Conservation (phyloP, 345 rosid species). For the Linum usitatissimum region DNA sequence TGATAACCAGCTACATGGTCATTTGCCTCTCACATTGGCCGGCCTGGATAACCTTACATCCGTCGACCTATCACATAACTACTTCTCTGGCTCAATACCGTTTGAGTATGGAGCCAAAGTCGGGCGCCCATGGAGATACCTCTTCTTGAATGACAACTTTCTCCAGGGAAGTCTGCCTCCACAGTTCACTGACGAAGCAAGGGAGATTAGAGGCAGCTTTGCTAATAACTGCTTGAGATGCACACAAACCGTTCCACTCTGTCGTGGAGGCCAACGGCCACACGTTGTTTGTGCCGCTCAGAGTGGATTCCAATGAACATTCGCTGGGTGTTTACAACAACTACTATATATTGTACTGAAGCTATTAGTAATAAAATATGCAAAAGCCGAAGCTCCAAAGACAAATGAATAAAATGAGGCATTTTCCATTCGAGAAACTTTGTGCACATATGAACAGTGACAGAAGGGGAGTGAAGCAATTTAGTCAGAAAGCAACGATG, state of each 20-base stretch:
- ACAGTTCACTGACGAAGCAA: constrained; percentile 18
- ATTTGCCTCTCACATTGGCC: constrained; percentile 34
- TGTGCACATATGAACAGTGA: too few species aligned
- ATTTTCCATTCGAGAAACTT: too few species aligned
- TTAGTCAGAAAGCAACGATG: too few species aligned
- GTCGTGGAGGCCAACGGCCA: constrained; percentile 40
- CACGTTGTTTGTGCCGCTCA: constrained; percentile 25
- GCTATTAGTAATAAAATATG: too few species aligned
- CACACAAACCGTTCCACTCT: constrained; percentile 19
- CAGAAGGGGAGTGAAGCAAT: too few species aligned
- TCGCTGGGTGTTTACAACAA: background rate
- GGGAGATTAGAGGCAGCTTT: constrained; percentile 36
- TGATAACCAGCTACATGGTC: constrained; percentile 35
- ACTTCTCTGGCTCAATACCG: constrained; percentile 35
- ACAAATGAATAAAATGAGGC: background rate
- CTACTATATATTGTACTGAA: background rate
- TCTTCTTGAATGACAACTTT: constrained; percentile 27
- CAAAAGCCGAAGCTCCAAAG: constrained; percentile 8
- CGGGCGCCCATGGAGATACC: constrained; percentile 32
- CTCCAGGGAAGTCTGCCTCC: constrained; percentile 35
- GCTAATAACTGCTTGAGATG: constrained; percentile 43
- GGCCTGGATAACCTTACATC: constrained; percentile 22
- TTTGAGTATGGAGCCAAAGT: constrained; percentile 27
- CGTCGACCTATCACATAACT: constrained; percentile 34
- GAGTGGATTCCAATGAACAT: background rate